Base-by-base conservation (phyloP, 768 basidiomycete genomes). In the Leccinum disarticulatum region DNA sequence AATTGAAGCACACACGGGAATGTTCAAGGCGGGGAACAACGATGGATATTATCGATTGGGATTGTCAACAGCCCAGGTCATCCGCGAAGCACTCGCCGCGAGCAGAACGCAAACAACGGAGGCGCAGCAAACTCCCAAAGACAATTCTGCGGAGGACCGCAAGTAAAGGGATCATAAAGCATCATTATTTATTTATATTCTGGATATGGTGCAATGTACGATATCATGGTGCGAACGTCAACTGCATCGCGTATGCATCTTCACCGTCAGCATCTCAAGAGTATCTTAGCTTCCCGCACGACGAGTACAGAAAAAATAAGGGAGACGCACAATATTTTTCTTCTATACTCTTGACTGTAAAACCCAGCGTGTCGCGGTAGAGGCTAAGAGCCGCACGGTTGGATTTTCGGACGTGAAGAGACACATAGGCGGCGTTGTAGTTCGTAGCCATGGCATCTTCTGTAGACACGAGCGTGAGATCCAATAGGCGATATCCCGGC, bases 31-130 rank as follows among this genome's bases (percentile, higher is more conserved):
- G 6, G 81, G 78, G 63, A 86, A 84, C 25, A 96, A 97, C 67
- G 93, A 95, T 64, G 93, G 93, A 19, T 97, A 93, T 74, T 95
- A 95, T 68, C 85, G 86, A 65, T 78, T 97, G 7, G 95, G 93
- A 1, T 76, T 95, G 38, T 76, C 81, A 49, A 82, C 84, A 1
- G 87, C 85, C 17, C 79, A 83, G 53, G 65, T 85, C 27, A 82
- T 93, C 59, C 79, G 85, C 56, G 83, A 87, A 56, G 85, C 85
- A 0, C 70, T 88, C 17, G 67, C 73, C 58, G 53, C 19, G 35
- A 61, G 43, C 41, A 27, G 46, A 30, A 52, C 49, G 1, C 55
- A 41, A n/a, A 54, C 36, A 27, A 49, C 38, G 13, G 10, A 25
- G 30, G 33, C 27, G 28, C 33, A 49, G 22, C 25, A 36, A 31